Base-by-base conservation (phyloP, 2,329 filamentous ascomycete species). In the Dactylellina haptotyla region DNA sequence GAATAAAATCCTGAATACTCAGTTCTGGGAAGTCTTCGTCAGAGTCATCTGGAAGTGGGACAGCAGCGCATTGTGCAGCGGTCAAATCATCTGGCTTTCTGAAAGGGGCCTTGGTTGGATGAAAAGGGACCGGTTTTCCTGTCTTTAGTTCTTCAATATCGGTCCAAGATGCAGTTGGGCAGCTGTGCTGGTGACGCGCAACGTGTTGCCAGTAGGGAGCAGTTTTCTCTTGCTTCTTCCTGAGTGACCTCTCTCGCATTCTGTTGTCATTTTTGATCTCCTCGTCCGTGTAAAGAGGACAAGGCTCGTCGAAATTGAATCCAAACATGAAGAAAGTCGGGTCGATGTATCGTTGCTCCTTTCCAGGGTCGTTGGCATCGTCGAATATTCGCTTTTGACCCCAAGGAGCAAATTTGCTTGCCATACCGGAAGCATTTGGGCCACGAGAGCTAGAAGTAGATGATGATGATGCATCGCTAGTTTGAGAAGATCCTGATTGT, bases 91-190 rank as follows among this genome's bases (percentile, higher is more conserved):
- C 30, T 8, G 34, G 53, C 23, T 43, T 57, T 2, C 37, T 12
- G 14, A 43, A 28, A 3, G 37, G 53, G 6, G 18, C 16, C 2
- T 26, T 6, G 9, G 25, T 18, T n/a, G 20, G 20, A 10, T 26
- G 3, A 28, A 28, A 16, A 8, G n/a, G 14, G 32, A 30, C 16
- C 5, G 53, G 53, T 30, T 57, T 57, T 2, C 53, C 53, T 3
- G 53, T 43, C 3, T 16, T 2, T 14, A 43, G 14, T 14, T 57
- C 37, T n/a, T 28, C 37, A 3, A 43, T 14, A 14, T 57, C 53
- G 9, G 34, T 43, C 53, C 53, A 57, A 20, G 18, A 28, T n/a
- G 37, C 53, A 18, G 37, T 43, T 26, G 53, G 53, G 32, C 41
- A n/a, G 20, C 34, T 43, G 23, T 28, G 34, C 20, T 9, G 6